These are phyloP conservation scores for Lycium ferocissimum DNA, from an alignment of 257 asterid genomes.

Conservation along the genomic window DNA sequence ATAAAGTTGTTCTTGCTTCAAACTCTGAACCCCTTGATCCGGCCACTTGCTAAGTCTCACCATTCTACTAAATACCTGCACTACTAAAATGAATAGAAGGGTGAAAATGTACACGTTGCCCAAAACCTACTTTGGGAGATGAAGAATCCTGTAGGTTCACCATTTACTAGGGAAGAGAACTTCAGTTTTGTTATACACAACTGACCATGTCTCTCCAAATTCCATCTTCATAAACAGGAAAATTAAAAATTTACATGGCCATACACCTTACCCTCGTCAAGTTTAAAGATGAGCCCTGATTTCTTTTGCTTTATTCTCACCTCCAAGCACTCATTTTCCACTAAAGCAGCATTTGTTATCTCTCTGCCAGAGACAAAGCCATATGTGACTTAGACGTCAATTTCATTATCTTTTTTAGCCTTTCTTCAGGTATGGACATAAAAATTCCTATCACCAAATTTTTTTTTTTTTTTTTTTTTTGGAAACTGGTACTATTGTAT, in stretches of 20 bases:
- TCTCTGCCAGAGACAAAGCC: not conserved
- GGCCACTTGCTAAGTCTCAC: not conserved
- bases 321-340: not conserved
- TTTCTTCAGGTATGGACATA: not conserved
- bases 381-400: not conserved
- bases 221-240: not conserved
- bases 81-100: not conserved
- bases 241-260: not conserved
- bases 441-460: not conserved
- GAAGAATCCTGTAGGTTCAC: not conserved
- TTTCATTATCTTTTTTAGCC: not conserved
- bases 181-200: not conserved
- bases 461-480: not conserved
- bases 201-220: not conserved
- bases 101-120: not conserved
- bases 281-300: not conserved
- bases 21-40: not conserved
- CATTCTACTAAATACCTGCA: not conserved
- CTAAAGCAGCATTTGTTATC: slow-evolving; percentile 1
- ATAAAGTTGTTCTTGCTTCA: not conserved
- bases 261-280: not conserved
- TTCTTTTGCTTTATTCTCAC: not conserved
- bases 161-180: not conserved
- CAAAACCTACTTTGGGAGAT: not conserved
- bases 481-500: too few relatives aligned